Conservation (phyloP, 305 asterid species). For the Plantago rigida region DNA sequence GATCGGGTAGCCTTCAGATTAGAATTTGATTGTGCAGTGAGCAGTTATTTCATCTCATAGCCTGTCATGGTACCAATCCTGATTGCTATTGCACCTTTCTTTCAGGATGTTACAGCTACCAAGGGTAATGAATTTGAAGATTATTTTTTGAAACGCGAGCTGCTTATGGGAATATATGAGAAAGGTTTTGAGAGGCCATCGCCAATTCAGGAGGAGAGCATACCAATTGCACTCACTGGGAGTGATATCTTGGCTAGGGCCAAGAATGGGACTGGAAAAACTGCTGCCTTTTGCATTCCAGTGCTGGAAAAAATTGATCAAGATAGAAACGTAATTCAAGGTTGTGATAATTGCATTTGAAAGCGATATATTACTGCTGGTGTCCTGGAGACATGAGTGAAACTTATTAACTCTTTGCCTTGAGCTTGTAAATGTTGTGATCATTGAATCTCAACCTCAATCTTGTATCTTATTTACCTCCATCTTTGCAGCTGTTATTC, state of each 20-base stretch:
- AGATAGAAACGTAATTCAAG: constrained; percentile 80
- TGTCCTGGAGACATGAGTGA: constrained; percentile 82
- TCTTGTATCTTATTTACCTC: not conserved
- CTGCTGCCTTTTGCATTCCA: constrained; percentile 91
- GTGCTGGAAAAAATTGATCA: constrained; percentile 88
- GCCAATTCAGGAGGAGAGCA: constrained; percentile 96
- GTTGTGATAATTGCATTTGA: constrained; percentile 30
- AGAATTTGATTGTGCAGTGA: not conserved
- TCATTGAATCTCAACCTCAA: too few species aligned
- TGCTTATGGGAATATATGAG: constrained; percentile 94
- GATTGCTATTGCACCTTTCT: not conserved
- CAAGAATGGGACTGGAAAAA: constrained; percentile 95
- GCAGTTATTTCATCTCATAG: constrained; percentile 15
- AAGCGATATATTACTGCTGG: constrained; percentile 84
- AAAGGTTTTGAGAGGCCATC: constrained; percentile 94
- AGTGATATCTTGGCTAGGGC: constrained; percentile 92
- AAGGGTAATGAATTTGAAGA: constrained; percentile 94
- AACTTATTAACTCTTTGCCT: constrained; percentile 21
- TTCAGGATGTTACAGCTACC: constrained; percentile 89
- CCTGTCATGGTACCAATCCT: constrained; percentile 18
- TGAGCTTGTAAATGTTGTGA: too few species aligned
- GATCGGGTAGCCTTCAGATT: too few species aligned
- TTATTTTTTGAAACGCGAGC: constrained; percentile 85
- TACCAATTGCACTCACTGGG: constrained; percentile 89
- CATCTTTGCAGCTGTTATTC: constrained; percentile 61